Evolutionary conservation across 1,139 yeast species (phyloP), one percentile per base, ranked within the genome.

Genomic region (Pichia sp.): DNA sequence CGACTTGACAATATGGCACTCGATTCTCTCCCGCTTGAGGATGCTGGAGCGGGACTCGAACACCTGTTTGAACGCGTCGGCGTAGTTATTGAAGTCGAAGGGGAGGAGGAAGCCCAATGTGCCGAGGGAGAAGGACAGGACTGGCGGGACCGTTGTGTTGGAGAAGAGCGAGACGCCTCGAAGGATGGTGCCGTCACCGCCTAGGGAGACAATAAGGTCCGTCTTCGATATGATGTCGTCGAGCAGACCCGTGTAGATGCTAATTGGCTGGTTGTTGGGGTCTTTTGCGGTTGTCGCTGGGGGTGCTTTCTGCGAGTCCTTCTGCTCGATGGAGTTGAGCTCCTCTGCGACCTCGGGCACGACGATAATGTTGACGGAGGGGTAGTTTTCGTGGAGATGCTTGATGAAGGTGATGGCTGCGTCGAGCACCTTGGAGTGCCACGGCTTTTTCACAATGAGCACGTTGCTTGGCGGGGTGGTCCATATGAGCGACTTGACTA

Each of bases 171-270:
- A 76, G 2, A 80, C 84, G 2, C 72, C 73, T 17, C 72, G 55
- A 49, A 92, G 71, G 58, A 92, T 90, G 0, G 98, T 92, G 10
- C 98, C 99, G 68, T 92, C 99, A 12, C 99, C 99, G 9, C 98
- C 98, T 42, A 92, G 71, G 0, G 97, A 88, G 14, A 92, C 90
- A 46, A 92, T 72, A 49, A 91, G 70, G 66, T 92, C 98, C 1
- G 84, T 77, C 59, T 76, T 77, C 45, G 67, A 61, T 8, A 83
- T 78, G 33, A 91, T 82, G 6, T 83, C 86, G 9, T 74, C 72
- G 14, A 73, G 71, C 1, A 76, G 65, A 0, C 95, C 96, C 0
- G 93, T 82, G 66, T 75, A 85, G 1, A 82, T 41, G 12, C 55
- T 50, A 8, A 55, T 50, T 24, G 52, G 31, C 24, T 20, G 24